Evolutionary conservation across 2,329 filamentous ascomycete genomes (phyloP).

Genomic region (Scopulariopsis brevicaulis): DNA sequence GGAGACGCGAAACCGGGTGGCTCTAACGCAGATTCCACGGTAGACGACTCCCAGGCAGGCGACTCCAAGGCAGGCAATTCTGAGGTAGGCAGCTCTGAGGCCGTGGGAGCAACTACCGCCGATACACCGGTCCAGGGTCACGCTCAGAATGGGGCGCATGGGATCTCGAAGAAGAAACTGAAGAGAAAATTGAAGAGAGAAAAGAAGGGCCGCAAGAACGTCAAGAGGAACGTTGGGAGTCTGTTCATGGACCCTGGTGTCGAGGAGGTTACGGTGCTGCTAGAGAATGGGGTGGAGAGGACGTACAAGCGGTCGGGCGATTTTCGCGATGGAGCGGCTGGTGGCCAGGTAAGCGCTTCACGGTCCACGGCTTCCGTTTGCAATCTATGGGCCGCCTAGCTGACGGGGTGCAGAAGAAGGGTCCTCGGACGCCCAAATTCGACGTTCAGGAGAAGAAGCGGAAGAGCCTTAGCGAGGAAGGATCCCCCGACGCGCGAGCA

Average conservation of each 20-base stretch:
- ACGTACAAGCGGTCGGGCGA: not conserved
- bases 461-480: no score
- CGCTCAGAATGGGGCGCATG: not conserved
- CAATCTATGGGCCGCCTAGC: no score
- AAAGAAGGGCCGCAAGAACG: not conserved
- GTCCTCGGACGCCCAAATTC: no score
- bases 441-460: no score
- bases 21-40: not conserved
- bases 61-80: not conserved
- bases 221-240: not conserved
- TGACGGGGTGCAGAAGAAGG: no score
- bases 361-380: no score
- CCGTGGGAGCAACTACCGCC: not conserved
- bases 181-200: not conserved
- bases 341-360: no score
- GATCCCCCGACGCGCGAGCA: no score
- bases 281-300: not conserved
- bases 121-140: not conserved
- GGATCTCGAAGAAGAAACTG: not conserved
- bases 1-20: not conserved
- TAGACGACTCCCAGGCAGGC: not conserved
- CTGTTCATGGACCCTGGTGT: not conserved
- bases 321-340: not conserved
- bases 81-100: not conserved
- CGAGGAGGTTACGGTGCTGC: not conserved